Evolutionary conservation across 2,329 filamentous ascomycete species (phyloP).

Genomic region (Gnomoniopsis sp.): DNA sequence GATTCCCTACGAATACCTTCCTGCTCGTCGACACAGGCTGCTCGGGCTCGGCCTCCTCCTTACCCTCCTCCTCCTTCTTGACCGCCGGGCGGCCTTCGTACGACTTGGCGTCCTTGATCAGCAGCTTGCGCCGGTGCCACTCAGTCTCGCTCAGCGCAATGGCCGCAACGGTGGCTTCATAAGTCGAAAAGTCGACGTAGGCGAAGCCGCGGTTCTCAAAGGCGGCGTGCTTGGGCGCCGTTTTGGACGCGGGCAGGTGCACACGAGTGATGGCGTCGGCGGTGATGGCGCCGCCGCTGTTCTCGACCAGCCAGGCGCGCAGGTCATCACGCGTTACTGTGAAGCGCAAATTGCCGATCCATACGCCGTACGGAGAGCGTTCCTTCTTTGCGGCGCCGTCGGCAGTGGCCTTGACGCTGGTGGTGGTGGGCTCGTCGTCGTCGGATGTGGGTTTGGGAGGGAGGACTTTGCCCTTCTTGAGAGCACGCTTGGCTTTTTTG

Average conservation of each 20-base stretch:
- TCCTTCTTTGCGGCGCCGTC: slow-evolving; percentile 43
- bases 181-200: slow-evolving; percentile 84
- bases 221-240: slow-evolving; percentile 23
- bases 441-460: slow-evolving; percentile 41
- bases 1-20: slow-evolving; percentile 88
- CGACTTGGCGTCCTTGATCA: slow-evolving; percentile 90
- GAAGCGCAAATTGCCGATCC: slow-evolving; percentile 96
- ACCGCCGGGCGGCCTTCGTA: slow-evolving; percentile 76
- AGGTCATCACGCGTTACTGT: slow-evolving; percentile 70
- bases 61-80: slow-evolving; percentile 49
- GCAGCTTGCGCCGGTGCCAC: slow-evolving; percentile 69
- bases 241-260: slow-evolving; percentile 67
- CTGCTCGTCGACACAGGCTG: slow-evolving; percentile 42
- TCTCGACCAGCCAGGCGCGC: slow-evolving; percentile 73
- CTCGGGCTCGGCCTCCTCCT: slow-evolving; percentile 25
- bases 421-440: slow-evolving; percentile 34
- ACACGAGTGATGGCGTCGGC: slow-evolving; percentile 77
- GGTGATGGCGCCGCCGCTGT: slow-evolving; percentile 62
- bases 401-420: slow-evolving; percentile 30
- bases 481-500: slow-evolving; percentile 84
- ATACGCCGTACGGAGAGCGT: slow-evolving; percentile 81
- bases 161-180: slow-evolving; percentile 69
- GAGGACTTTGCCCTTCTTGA: slow-evolving; percentile 75
- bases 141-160: slow-evolving; percentile 83
- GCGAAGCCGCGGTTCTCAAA: slow-evolving; percentile 88